Evolutionary conservation across 768 basidiomycete species (phyloP).

Genomic region (Podaxis sp.): DNA sequence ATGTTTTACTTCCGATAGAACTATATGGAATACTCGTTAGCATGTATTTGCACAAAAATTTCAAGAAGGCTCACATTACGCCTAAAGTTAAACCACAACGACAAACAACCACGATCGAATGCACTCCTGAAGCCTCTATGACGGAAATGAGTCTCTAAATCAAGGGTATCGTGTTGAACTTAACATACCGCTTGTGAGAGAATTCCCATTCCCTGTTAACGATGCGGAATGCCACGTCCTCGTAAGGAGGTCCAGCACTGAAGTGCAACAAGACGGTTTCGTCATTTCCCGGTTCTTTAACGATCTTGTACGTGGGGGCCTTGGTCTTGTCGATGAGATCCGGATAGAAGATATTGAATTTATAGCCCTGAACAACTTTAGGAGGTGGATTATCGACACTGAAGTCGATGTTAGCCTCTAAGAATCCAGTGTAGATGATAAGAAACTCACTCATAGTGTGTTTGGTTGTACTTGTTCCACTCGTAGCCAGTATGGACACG

Average conservation of each 20-base stretch:
- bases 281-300: slow-evolving; percentile 91
- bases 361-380: slow-evolving; percentile 99
- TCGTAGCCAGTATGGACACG: slow-evolving; percentile 99
- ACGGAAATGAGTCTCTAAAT: neutral
- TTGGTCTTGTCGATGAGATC: slow-evolving; percentile 98
- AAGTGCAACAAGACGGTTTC: slow-evolving; percentile 94
- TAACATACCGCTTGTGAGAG: slow-evolving; percentile 87
- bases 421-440: slow-evolving; percentile 3
- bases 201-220: slow-evolving; percentile 99
- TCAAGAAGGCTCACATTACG: slow-evolving; percentile 66
- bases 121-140: slow-evolving; percentile 90
- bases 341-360: slow-evolving; percentile 99
- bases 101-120: slow-evolving; percentile 95
- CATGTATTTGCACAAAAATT: slow-evolving; percentile 12
- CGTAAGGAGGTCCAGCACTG: slow-evolving; percentile 95
- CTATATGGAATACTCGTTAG: slow-evolving; percentile 29
- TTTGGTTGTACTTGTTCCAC: slow-evolving; percentile 99
- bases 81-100: slow-evolving; percentile 95
- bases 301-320: slow-evolving; percentile 94
- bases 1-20: slow-evolving; percentile 72
- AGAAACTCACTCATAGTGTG: slow-evolving; percentile 91
- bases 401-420: slow-evolving; percentile 15
- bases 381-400: slow-evolving; percentile 98
- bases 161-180: neutral
- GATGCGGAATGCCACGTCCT: slow-evolving; percentile 97